Percentiles rank a stretch among this genome's conserved stretches.
These are phyloP conservation scores for Trypanosoma conorhini DNA, from an alignment of 208 protist species.

Conservation along the genomic window DNA sequence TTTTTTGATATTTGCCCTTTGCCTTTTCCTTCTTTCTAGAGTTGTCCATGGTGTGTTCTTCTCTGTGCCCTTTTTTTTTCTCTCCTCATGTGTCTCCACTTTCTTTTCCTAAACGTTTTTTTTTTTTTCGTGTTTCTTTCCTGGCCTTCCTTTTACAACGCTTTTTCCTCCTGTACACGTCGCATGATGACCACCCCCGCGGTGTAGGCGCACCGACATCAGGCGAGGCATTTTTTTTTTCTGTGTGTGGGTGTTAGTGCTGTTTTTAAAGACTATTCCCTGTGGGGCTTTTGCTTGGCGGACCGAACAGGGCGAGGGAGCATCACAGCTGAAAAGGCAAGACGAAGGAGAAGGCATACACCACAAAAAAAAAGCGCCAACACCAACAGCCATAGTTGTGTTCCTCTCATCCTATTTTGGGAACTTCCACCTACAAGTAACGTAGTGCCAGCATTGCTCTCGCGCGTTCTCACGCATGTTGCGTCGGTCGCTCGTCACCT, in stretches of 20 bases:
- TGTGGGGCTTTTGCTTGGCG: neutral
- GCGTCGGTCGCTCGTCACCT: conserved; percentile 49
- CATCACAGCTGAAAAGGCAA: neutral
- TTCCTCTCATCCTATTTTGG: conserved; percentile 5
- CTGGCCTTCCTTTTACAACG: conserved; percentile 3
- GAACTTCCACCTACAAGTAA: neutral
- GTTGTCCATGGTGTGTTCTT: neutral
- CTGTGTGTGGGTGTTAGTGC: neutral
- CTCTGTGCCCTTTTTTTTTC: neutral
- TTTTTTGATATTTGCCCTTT: conserved; percentile 22
- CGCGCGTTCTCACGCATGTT: conserved; percentile 43
- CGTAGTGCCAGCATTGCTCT: neutral
- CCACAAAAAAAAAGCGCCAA: no score
- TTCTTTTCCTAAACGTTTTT: neutral
- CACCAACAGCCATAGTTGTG: no score
- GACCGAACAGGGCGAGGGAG: neutral
- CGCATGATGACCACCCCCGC: neutral
- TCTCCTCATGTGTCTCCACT: neutral
- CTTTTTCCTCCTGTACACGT: neutral
- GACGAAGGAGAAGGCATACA: neutral
- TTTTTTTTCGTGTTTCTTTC: conserved; percentile 16
- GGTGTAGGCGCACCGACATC: neutral
- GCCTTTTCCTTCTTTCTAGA: neutral
- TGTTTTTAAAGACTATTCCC: neutral
- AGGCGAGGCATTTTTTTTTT: neutral